Evolutionary conservation across 306 rosid genomes (phyloP).

Genomic region (Vigna trinervia): DNA sequence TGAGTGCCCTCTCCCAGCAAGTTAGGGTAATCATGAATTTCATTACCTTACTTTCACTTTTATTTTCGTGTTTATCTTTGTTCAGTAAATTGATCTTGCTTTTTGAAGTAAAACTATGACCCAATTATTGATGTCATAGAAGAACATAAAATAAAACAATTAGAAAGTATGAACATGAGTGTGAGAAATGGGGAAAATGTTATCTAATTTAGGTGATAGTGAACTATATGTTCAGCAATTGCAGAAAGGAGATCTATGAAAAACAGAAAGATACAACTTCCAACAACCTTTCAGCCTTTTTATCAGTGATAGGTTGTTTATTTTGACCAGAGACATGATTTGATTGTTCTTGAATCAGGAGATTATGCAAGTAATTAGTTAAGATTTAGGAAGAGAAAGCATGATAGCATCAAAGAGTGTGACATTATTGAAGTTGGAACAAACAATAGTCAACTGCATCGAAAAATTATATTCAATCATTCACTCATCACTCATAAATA

Average conservation of each 20-base stretch:
- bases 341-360: not conserved
- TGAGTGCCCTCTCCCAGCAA: slow-evolving; percentile 97
- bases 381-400: slow-evolving; percentile 6
- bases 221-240: not conserved
- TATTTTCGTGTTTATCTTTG: slow-evolving; percentile 24
- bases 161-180: not conserved
- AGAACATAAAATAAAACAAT: slow-evolving; percentile 8
- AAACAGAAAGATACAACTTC: not conserved
- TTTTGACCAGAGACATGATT: not conserved
- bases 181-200: not conserved
- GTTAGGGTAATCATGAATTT: slow-evolving; percentile 67
- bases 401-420: not conserved
- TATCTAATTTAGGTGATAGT: not conserved
- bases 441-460: not conserved
- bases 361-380: not conserved
- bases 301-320: not conserved
- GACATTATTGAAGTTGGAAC: not conserved
- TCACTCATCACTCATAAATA: not conserved
- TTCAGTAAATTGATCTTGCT: slow-evolving; percentile 10
- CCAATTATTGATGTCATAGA: not conserved
- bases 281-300: no score
- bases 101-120: not conserved
- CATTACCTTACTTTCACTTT: slow-evolving; percentile 37
- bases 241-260: not conserved
- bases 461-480: not conserved